A percentile compares a stretch with the other conserved stretches of the same genome.
Evolutionary conservation across 805 yeast genomes (phyloP).

Genomic region (Wickerhamomyces rabaulensis): DNA sequence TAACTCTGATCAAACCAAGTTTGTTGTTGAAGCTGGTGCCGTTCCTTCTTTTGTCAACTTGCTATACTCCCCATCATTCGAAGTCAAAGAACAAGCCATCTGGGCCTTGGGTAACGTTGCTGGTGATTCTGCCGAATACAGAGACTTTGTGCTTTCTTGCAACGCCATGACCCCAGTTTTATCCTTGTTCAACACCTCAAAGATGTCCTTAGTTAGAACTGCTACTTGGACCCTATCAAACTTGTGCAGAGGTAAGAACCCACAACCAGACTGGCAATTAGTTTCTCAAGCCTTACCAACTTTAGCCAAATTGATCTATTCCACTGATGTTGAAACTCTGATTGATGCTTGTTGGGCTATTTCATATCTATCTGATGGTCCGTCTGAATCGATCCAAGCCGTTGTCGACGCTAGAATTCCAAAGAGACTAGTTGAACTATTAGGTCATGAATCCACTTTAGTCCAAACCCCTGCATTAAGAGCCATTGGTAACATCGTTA

Average conservation of each 20-base stretch:
- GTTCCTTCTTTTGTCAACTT: constrained; percentile 86
- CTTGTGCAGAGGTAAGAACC: constrained; percentile 92
- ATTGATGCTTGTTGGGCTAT: constrained; percentile 99
- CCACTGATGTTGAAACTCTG: constrained; percentile 87
- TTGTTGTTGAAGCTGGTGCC: constrained; percentile 90
- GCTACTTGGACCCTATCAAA: constrained; percentile 98
- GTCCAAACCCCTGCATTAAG: constrained; percentile 97
- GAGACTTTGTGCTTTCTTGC: constrained; percentile 82
- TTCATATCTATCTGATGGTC: constrained; percentile 89
- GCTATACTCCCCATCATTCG: constrained; percentile 73
- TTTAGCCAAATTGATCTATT: constrained; percentile 82
- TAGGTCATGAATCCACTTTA: constrained; percentile 74
- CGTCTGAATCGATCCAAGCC: constrained; percentile 90
- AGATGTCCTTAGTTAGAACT: constrained; percentile 87
- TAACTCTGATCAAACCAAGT: constrained; percentile 78
- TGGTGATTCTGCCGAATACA: constrained; percentile 86
- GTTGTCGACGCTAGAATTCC: constrained; percentile 96
- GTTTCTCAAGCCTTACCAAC: constrained; percentile 89
- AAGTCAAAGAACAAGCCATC: constrained; percentile 96
- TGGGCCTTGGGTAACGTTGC: constrained; percentile 99
- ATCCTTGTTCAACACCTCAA: constrained; percentile 69
- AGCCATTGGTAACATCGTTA: constrained; percentile 96
- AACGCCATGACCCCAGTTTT: constrained; percentile 89
- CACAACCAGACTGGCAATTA: constrained; percentile 91
- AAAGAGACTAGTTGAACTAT: constrained; percentile 84